These are phyloP conservation scores for Boletus sp. DNA, from an alignment of 768 basidiomycete genomes.

Conservation along the genomic window DNA sequence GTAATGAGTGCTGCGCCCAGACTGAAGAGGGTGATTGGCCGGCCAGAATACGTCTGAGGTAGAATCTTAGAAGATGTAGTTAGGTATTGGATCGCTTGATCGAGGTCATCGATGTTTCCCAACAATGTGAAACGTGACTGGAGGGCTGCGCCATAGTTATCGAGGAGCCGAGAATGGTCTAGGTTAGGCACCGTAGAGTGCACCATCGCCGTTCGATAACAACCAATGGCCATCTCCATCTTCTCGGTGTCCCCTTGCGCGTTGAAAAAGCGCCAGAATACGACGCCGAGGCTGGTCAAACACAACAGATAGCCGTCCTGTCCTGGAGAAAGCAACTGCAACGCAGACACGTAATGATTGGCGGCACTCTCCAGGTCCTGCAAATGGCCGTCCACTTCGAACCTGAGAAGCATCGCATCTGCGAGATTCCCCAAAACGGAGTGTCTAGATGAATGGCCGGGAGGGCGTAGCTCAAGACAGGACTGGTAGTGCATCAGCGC, in stretches of 20 bases:
- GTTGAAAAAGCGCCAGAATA: conserved; percentile 2
- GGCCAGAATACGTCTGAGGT: conserved; percentile 2
- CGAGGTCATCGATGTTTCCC: conserved; percentile 21
- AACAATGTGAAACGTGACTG: conserved; percentile 10
- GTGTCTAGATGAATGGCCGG: conserved; percentile 14
- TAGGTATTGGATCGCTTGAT: conserved; percentile 23
- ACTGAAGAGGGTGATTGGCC: conserved; percentile 9
- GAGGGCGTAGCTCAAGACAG: conserved; percentile 23
- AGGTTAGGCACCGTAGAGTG: conserved; percentile 15
- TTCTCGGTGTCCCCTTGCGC: conserved; percentile 12
- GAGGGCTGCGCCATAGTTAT: conserved; percentile 20
- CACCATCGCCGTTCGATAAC: conserved; percentile 13
- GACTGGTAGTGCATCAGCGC: conserved; percentile 14
- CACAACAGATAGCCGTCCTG: conserved; percentile 6
- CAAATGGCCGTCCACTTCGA: conserved; percentile 19
- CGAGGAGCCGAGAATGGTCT: conserved; percentile 17
- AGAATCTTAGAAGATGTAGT: conserved; percentile 17
- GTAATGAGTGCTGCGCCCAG: conserved; percentile 9
- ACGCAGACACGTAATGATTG: conserved; percentile 9
- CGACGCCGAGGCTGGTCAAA: conserved; percentile 15
- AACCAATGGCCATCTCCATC: conserved; percentile 22
- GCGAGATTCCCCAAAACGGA: conserved; percentile 21
- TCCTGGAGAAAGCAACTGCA: conserved; percentile 17
- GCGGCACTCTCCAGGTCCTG: conserved; percentile 26
- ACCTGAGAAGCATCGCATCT: conserved; percentile 19